Conservation (phyloP, 1,284 basidiomycete species). For the Ustilago tritici region DNA sequence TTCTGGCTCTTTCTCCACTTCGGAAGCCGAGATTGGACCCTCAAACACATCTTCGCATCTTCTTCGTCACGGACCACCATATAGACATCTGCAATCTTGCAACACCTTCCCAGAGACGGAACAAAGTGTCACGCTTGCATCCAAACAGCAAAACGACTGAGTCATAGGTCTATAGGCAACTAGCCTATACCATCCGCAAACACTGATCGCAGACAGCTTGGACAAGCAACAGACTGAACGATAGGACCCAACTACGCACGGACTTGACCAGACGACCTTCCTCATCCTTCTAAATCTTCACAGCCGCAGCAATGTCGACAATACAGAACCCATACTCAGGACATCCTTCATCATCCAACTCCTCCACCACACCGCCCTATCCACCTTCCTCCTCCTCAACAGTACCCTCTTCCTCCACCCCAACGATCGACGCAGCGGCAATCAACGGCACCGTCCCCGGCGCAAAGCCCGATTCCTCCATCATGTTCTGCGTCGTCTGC, state of each 20-base stretch:
- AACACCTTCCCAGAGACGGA: background rate
- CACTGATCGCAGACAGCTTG: too few relatives aligned
- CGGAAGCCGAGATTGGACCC: background rate
- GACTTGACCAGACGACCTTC: background rate
- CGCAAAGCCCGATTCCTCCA: conserved; percentile 26
- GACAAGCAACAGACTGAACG: background rate
- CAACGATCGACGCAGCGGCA: conserved; percentile 18
- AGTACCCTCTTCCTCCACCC: background rate
- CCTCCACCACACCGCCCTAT: conserved; percentile 20
- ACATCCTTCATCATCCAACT: conserved; percentile 10
- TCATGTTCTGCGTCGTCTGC: conserved; percentile 91
- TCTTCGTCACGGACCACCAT: background rate
- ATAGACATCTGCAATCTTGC: background rate
- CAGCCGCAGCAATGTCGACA: conserved; percentile 11
- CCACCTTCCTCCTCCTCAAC: conserved; percentile 18
- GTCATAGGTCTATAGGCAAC: too few relatives aligned
- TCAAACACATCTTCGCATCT: background rate
- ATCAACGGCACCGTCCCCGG: conserved; percentile 26
- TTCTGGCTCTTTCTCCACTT: conserved; percentile 4
- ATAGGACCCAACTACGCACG: background rate
- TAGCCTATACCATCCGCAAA: too few relatives aligned
- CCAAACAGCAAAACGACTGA: background rate
- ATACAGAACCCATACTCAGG: conserved; percentile 31
- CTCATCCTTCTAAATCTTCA: background rate
- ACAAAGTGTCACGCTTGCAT: background rate